These are phyloP conservation scores for Litchi chinensis DNA, from an alignment of 345 rosid genomes.

Conservation along the genomic window DNA sequence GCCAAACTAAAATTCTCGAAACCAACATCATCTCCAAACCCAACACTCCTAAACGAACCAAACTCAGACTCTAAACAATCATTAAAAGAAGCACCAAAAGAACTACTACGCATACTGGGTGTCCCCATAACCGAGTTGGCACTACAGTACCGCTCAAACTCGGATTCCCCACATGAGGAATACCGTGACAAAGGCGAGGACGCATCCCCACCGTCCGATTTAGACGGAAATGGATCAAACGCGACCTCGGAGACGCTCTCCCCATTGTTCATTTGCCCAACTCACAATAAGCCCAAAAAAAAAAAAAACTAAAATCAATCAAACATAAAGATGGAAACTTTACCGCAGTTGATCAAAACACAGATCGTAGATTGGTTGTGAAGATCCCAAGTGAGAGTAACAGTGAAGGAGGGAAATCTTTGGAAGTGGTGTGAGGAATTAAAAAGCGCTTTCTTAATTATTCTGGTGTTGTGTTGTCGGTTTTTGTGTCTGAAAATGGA, in stretches of 20 bases:
- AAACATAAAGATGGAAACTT: background rate
- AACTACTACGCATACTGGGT: slow-evolving; percentile 72
- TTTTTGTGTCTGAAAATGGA: background rate
- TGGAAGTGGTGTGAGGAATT: background rate
- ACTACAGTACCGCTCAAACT: slow-evolving; percentile 78
- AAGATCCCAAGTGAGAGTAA: background rate
- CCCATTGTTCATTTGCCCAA: slow-evolving; percentile 50
- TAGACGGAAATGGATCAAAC: slow-evolving; percentile 43
- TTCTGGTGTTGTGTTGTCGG: background rate
- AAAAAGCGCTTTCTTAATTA: background rate
- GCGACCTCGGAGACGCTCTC: slow-evolving; percentile 37
- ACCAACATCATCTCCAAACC: slow-evolving; percentile 44
- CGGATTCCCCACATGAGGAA: slow-evolving; percentile 88
- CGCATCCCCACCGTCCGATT: slow-evolving; percentile 43
- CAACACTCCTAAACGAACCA: slow-evolving; percentile 50
- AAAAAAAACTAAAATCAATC: background rate
- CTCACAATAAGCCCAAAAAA: background rate
- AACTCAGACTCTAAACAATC: slow-evolving; percentile 70
- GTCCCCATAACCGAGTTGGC: slow-evolving; percentile 85
- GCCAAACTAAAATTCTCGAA: slow-evolving; percentile 72
- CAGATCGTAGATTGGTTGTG: background rate
- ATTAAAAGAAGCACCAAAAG: slow-evolving; percentile 42
- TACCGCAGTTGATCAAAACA: slow-evolving; percentile 9
- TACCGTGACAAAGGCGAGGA: slow-evolving; percentile 57
- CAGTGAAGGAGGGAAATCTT: background rate